Conservation (phyloP, 2,329 filamentous ascomycete species). For the Raffaelea ambrosiae region DNA sequence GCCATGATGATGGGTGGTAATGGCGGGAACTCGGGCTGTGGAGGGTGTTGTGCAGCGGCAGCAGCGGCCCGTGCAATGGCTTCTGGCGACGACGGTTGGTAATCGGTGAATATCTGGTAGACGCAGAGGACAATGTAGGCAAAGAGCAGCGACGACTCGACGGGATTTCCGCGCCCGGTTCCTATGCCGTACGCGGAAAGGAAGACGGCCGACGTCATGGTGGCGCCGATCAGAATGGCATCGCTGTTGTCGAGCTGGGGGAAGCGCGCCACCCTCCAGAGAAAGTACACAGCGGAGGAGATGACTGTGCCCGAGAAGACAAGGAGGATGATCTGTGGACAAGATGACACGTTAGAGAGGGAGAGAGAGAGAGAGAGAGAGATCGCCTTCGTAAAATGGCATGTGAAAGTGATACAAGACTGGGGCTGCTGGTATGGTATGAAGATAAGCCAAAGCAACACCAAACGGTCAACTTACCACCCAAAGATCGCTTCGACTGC, state of each 20-base stretch:
- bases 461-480: slow-evolving; percentile 54
- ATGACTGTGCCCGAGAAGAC: slow-evolving; percentile 85
- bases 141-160: slow-evolving; percentile 91
- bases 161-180: slow-evolving; percentile 86
- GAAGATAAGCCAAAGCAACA: too few relatives aligned
- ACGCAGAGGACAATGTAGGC: slow-evolving; percentile 97
- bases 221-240: slow-evolving; percentile 83
- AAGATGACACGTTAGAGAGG: too few relatives aligned
- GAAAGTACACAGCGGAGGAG: slow-evolving; percentile 88
- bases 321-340: slow-evolving; percentile 75
- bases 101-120: slow-evolving; percentile 99
- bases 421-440: too few relatives aligned
- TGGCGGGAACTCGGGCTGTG: slow-evolving; percentile 76
- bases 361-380: too few relatives aligned
- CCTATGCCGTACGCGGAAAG: slow-evolving; percentile 90
- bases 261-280: slow-evolving; percentile 91
- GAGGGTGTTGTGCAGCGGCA: slow-evolving; percentile 29
- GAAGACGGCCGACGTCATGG: slow-evolving; percentile 87
- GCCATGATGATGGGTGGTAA: slow-evolving; percentile 97
- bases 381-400: too few relatives aligned
- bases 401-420: too few relatives aligned
- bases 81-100: slow-evolving; percentile 58
- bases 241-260: slow-evolving; percentile 89
- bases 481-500: slow-evolving; percentile 90
- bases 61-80: slow-evolving; percentile 48